phyloP scores from a whole-genome alignment of 2,329 filamentous ascomycete genomes.

The Alternaria novae-zelandiae region DNA sequence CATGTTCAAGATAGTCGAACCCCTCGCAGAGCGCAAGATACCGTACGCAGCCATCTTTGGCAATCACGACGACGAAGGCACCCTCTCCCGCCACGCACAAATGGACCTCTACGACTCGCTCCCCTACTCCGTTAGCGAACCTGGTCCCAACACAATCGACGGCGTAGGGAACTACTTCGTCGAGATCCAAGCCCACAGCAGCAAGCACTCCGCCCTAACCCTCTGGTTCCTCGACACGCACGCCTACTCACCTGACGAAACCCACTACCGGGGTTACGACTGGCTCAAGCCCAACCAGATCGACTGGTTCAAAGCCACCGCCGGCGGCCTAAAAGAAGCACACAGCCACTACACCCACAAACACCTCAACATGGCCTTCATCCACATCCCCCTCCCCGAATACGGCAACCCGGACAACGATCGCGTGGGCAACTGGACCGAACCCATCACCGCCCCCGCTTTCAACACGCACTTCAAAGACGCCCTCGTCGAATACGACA shows the following conservation, averaged over 20 bases:
- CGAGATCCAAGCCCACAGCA: slow-evolving; percentile 83
- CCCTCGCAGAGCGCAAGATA: slow-evolving; percentile 85
- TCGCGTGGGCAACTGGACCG: slow-evolving; percentile 75
- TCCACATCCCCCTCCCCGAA: slow-evolving; percentile 95
- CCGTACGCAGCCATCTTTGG: slow-evolving; percentile 95
- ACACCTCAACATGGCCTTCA: slow-evolving; percentile 95
- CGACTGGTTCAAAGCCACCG: slow-evolving; percentile 87
- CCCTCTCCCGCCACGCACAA: slow-evolving; percentile 75
- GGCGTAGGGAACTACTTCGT: slow-evolving; percentile 95
- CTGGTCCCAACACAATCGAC: slow-evolving; percentile 82
- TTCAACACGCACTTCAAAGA: slow-evolving; percentile 95
- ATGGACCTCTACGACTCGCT: slow-evolving; percentile 88
- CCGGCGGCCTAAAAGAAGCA: slow-evolving; percentile 68
- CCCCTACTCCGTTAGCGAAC: slow-evolving; percentile 85
- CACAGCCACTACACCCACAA: slow-evolving; percentile 87
- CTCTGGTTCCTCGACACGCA: slow-evolving; percentile 96
- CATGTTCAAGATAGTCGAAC: slow-evolving; percentile 88
- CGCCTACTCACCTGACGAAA: slow-evolving; percentile 87
- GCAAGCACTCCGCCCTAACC: slow-evolving; percentile 87
- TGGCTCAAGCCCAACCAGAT: slow-evolving; percentile 97
- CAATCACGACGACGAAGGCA: slow-evolving; percentile 94
- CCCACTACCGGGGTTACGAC: slow-evolving; percentile 89
- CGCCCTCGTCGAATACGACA: slow-evolving; percentile 82
- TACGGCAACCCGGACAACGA: slow-evolving; percentile 69
- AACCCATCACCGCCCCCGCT: slow-evolving; percentile 82